These are phyloP conservation scores for maize (Zea mays) DNA, from an alignment of 176 grass and related monocot species.

Conservation along the genomic window Zm-B73-REFERENCE-NAM-5.0 NC_050103.1:91071001-91071500, in stretches of 20 bases:
- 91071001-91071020: slow-evolving; percentile 88
- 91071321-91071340: neutral
- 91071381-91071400: slow-evolving; percentile 26
- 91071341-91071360: neutral
- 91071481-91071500: slow-evolving; percentile 52
- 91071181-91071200: no score
- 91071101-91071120: neutral
- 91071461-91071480: slow-evolving; percentile 69
- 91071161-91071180: no score
- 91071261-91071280: neutral
- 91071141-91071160: no score
- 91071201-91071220: no score
- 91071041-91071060: slow-evolving; percentile 66
- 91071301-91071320: neutral
- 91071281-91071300: slow-evolving; percentile 11
- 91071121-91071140: no score
- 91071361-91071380: neutral
- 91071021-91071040: slow-evolving; percentile 86
- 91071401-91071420: slow-evolving; percentile 74
- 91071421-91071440: slow-evolving; percentile 70
- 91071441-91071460: slow-evolving; percentile 52
- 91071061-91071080: slow-evolving; percentile 34
- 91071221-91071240: no score
- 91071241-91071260: no score
- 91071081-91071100: slow-evolving; percentile 6